Base-by-base conservation (phyloP, 768 basidiomycete species). In the Russula emetica region DNA sequence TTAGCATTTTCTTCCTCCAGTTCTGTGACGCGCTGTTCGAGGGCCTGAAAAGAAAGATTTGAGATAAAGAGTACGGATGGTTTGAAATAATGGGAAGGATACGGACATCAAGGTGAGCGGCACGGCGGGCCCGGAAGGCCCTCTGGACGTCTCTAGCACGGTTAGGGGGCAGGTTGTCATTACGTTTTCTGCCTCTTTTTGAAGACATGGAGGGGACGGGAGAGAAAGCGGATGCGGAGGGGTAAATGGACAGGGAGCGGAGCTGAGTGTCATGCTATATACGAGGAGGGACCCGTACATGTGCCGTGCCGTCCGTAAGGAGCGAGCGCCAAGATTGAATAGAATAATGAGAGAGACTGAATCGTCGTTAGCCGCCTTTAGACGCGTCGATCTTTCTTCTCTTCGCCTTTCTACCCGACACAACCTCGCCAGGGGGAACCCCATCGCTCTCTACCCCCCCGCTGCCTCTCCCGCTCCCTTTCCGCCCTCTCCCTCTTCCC, bases 91-190 rank as follows among this genome's bases (percentile, higher is more conserved):
- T 57, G 58, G 0, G 34, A 24, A 16, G 30, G n/a, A 22, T 55
- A 76, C 78, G 69, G 66, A 90, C 90, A 79, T 88, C 83, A 60
- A 95, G 81, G 74, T 94, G 92, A 61, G 91, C 91, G 66, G 92
- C 92, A 69, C 92, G 84, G 68, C 93, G 80, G 38, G 92, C 93
- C 66, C 92, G 83, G 78, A 94, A 95, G 10, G 92, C 92, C 71
- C 92, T 78, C 73, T 95, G 92, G 20, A 94, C 90, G 71, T 94
- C 93, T 62, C 93, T 79, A 32, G 92, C 92, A 66, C 92, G 84
- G 70, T 88, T 88, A 5, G 87, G 87, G 63, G 88, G 87, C 52
- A 90, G 82, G 70, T 83, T 86, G 74, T 90, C 86, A 74, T 90
- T 88, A 73, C 90, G 80, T 71, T 92, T 92, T 71, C 91, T 83